Evolutionary conservation across 225 moss, liverwort and hornwort species (phyloP).

Genomic region (Antitrichia curtipendula): DNA sequence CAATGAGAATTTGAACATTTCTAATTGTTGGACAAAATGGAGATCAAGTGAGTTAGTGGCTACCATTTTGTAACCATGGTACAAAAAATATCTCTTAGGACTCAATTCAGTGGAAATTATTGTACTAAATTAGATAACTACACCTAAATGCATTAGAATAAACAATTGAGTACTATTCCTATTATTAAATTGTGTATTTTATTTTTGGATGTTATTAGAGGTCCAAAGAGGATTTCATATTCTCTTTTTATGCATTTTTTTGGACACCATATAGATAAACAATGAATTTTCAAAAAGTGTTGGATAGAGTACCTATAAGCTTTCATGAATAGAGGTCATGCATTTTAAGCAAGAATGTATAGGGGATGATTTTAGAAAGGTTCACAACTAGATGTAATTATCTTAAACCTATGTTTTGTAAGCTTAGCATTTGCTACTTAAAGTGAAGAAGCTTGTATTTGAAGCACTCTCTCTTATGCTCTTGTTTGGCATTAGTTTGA

Average conservation of each 20-base stretch:
- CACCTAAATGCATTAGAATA: not conserved
- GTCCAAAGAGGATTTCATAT: not conserved
- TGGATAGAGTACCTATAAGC: accelerated
- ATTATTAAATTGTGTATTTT: not conserved
- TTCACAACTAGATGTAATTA: too few relatives aligned
- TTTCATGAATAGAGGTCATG: not conserved
- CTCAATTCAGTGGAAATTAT: not conserved
- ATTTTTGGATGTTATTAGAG: not conserved
- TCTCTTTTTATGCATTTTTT: not conserved
- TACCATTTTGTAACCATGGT: not conserved
- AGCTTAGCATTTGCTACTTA: too few relatives aligned
- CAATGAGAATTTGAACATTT: not conserved
- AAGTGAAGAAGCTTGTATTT: too few relatives aligned
- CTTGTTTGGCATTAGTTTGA: too few relatives aligned
- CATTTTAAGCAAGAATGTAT: too few relatives aligned
- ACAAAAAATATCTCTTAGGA: not conserved
- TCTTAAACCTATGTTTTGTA: too few relatives aligned
- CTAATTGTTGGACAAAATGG: not conserved
- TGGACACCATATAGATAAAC: not conserved
- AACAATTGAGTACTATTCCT: not conserved
- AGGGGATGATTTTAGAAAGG: too few relatives aligned
- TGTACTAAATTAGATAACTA: too few relatives aligned
- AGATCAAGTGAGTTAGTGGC: not conserved
- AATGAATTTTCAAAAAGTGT: not conserved
- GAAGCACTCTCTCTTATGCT: too few relatives aligned